Base-by-base conservation (phyloP, 2,329 filamentous ascomycete species). In the Moelleriella libera region DNA sequence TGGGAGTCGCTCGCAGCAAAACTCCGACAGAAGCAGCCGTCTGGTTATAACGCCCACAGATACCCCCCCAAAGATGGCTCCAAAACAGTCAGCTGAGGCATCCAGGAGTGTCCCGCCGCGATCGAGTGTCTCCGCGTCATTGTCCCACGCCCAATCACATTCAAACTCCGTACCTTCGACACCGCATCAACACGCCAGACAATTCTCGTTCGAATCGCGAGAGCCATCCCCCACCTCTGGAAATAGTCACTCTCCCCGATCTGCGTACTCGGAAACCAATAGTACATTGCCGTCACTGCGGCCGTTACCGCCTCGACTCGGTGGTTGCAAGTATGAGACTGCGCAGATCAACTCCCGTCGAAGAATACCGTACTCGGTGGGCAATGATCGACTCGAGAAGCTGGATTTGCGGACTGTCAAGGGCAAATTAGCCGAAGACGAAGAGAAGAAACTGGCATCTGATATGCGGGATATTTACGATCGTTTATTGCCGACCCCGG, bases 101-200 rank as follows among this genome's bases (percentile, higher is more conserved):
- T 50, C 58, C 48, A 64, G 60, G 54, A 59, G 53, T 48, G 55
- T 56, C 40, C 56, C 59, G 43, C 60, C 54, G 46, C 53, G 59
- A 53, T 54, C 59, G 50, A 49, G 59, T 28, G 52, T 59, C 41
- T 54, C 57, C 37, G 51, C 60, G 10, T 51, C 57, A 6, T 58
- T 59, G 37, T 55, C 56, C 30, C 58, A 62, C 45, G 58, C 56
- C 30, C 61, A 63, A 47, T 58, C 66, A 11, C 74, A 94, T 60
- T 94, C 90, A 29, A 94, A 76, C 61, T 97, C 90, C 7, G 86
- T 96, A 45, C 90, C 90, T 1, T 94, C 90, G 1, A 97, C 90
- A 3, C 92, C 90, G 7, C 86, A 90, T 59, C 89, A 96, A 63
- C 84, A 86, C 65, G 80, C 88, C 54, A 81, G 88, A 50, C 83